These are phyloP conservation scores for Penicillium psychrosexuale DNA, from an alignment of 2,329 filamentous ascomycete genomes.

Conservation along the genomic window DNA sequence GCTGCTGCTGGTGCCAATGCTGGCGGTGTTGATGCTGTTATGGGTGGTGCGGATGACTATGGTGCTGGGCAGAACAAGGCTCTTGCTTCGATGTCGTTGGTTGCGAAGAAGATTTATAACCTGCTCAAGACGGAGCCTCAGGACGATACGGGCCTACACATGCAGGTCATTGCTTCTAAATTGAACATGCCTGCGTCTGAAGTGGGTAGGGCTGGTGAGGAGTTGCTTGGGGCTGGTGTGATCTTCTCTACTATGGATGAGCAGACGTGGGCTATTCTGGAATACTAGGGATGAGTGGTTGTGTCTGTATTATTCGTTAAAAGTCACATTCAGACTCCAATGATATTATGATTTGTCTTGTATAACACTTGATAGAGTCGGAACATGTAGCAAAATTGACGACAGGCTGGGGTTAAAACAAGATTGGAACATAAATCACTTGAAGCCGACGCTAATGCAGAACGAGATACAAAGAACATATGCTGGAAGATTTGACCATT, in stretches of 20 bases:
- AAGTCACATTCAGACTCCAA: constrained; percentile 15
- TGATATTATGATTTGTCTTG: constrained; percentile 25
- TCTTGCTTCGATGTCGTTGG: constrained; percentile 50
- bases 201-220: constrained; percentile 74
- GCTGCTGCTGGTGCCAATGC: constrained; percentile 51
- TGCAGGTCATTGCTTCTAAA: constrained; percentile 69
- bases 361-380: background rate
- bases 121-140: constrained; percentile 65
- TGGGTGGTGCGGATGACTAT: constrained; percentile 36
- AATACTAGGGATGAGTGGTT: constrained; percentile 41
- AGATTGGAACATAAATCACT: background rate
- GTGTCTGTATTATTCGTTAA: constrained; percentile 4
- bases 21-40: constrained; percentile 37
- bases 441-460: background rate
- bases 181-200: constrained; percentile 66
- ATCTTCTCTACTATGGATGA: constrained; percentile 94
- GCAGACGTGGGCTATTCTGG: constrained; percentile 82
- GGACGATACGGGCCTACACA: constrained; percentile 78
- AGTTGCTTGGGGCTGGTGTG: constrained; percentile 68
- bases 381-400: background rate
- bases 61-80: constrained; percentile 29
- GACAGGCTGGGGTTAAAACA: background rate
- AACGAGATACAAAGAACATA: background rate
- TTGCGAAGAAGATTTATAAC: constrained; percentile 68
- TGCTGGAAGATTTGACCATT: background rate